Evolutionary conservation across 805 yeast genomes (phyloP), one percentile per base, ranked within the genome.

Genomic region (Schwanniomyces yamadae): DNA sequence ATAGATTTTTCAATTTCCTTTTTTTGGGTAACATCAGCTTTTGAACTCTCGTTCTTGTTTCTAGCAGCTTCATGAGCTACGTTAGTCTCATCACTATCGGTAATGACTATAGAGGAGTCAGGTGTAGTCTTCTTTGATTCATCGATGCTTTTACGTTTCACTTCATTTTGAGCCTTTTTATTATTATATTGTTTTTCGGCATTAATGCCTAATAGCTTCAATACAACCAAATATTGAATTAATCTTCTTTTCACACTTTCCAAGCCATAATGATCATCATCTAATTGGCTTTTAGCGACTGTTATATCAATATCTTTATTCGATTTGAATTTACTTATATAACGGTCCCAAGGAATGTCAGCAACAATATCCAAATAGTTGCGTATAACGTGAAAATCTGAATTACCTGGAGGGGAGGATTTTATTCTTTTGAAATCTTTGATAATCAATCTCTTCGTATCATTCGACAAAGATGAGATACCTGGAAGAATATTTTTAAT

Each of bases 141-240:
- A 34, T 38, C 39, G 8, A 23, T n/a, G 18, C 32, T 40, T 18
- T 33, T 24, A 11, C 26, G 31, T 13, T 35, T 31, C 17, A 13
- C 41, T 39, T 55, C 55, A 23, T 45, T 41, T 12, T 63, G 69
- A 7, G 29, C 6, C 4, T 16, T 3, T 4, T 27, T 15, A 6
- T 27, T 27, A 12, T 25, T 14, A 13, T 27, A 6, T 2, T 18
- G 5, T 13, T 24, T 13, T 16, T 28, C 28, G 1, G 69, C 69
- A 41, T 63, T 64, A 12, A 59, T 51, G 2, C 69, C 72, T 42
- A 68, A 52, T 27, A 89, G 68, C 42, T 84, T 83, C 44, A 86
- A 61, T 5, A 88, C 89, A 4, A 93, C 88, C 20, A 88, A 64
- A 54, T 87, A 86, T 55, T 88, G 95, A 15, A 88, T 55, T 24